Percentiles rank a stretch among this genome's conserved stretches.
phyloP scores from a whole-genome alignment of 148 eudicot species.

The Vaccinium darrowii region DNA sequence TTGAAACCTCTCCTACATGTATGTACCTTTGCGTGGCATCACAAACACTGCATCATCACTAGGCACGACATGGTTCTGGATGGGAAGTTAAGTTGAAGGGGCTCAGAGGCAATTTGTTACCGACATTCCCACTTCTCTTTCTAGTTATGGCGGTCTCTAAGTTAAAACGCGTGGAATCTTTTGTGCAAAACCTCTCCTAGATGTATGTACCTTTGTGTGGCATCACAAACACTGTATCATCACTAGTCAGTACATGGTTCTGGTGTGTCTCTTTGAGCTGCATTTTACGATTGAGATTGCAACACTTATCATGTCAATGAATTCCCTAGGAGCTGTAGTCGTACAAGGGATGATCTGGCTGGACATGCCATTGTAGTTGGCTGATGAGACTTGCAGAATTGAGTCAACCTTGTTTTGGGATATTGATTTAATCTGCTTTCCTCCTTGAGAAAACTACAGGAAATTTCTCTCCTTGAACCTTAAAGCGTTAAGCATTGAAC shows the following conservation, averaged over 20 bases:
- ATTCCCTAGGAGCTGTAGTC: background rate
- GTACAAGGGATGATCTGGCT: background rate
- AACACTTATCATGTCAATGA: background rate
- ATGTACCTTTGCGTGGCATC: background rate
- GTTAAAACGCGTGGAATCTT: background rate
- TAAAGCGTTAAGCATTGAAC: background rate
- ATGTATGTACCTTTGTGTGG: background rate
- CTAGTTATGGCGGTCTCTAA: background rate
- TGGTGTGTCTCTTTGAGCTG: background rate
- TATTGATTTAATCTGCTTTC: background rate
- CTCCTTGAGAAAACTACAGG: background rate
- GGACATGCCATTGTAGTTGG: background rate
- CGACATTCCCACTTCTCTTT: background rate
- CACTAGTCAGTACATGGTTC: background rate
- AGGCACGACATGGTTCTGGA: too few species aligned
- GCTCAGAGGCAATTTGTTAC: background rate
- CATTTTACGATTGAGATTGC: background rate
- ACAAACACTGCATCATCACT: background rate
- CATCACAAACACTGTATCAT: background rate
- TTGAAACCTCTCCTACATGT: background rate
- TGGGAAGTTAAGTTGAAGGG: background rate
- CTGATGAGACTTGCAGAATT: background rate
- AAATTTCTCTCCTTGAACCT: background rate
- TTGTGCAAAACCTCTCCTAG: background rate
- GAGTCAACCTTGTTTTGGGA: background rate